phyloP scores from a whole-genome alignment of 73 alveolate genomes.

The Tetrahymena thermophila region DNA sequence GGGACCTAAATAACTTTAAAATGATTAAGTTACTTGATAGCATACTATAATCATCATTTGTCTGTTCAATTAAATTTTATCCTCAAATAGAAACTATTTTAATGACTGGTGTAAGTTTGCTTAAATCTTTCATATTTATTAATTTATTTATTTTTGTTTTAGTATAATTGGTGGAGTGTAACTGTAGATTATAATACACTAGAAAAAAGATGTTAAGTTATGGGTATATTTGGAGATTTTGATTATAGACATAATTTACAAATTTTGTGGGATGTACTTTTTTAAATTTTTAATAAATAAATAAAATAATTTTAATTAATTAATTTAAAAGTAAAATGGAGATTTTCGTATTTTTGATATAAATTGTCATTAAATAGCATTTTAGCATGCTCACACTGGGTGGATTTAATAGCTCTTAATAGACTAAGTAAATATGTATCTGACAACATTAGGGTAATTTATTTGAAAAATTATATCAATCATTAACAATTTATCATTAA shows the following conservation, averaged over 20 bases:
- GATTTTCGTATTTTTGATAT: not conserved
- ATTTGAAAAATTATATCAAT: no score
- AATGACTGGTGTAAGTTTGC: not conserved
- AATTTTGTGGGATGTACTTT: not conserved
- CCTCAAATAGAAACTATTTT: not conserved
- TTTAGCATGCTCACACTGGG: not conserved
- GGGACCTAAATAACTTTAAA: not conserved
- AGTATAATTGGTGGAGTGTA: not conserved
- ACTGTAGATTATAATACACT: not conserved
- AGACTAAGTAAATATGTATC: not conserved
- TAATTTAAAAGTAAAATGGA: not conserved
- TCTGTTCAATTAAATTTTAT: not conserved
- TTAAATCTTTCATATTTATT: no score
- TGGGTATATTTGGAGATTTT: not conserved
- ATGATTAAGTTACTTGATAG: no score
- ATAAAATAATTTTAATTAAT: no score
- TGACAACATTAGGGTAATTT: not conserved
- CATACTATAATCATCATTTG: no score
- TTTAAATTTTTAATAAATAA: no score
- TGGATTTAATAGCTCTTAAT: not conserved
- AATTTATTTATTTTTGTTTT: no score
- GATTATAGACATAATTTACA: not conserved
- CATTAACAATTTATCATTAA: no score
- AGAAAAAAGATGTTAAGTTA: not conserved
- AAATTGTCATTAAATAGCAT: not conserved